Percentiles rank a stretch among this genome's conserved stretches.
These are phyloP conservation scores for Acacia acuminata DNA, from an alignment of 306 rosid species.

Conservation along the genomic window DNA sequence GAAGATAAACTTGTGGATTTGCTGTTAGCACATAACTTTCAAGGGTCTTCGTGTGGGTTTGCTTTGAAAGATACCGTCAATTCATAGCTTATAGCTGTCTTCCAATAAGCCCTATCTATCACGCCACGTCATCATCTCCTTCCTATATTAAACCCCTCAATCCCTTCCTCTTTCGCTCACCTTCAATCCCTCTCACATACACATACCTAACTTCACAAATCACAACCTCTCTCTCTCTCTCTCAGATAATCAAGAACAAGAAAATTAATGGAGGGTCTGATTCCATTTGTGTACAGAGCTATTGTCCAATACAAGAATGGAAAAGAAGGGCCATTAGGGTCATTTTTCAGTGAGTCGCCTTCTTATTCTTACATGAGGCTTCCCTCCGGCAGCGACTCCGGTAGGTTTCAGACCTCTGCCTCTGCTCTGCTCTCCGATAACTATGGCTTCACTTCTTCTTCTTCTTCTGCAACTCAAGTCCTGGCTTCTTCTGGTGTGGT, in stretches of 20 bases:
- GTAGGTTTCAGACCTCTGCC: slow-evolving; percentile 41
- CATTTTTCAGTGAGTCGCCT: slow-evolving; percentile 77
- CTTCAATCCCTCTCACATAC: slow-evolving; percentile 34
- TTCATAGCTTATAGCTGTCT: slow-evolving; percentile 38
- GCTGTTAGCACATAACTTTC: slow-evolving; percentile 58
- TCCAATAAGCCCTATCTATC: slow-evolving; percentile 56
- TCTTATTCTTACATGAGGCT: slow-evolving; percentile 58
- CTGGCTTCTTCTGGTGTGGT: slow-evolving; percentile 53
- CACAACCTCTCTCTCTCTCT: slow-evolving; percentile 14
- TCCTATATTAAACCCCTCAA: slow-evolving; percentile 32
- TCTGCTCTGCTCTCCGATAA: slow-evolving; percentile 27
- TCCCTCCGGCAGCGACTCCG: slow-evolving; percentile 59
- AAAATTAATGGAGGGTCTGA: slow-evolving; percentile 78
- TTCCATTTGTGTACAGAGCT: slow-evolving; percentile 82
- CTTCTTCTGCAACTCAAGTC: slow-evolving; percentile 50
- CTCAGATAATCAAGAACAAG: not conserved
- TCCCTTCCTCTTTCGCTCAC: slow-evolving; percentile 27
- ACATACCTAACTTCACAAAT: slow-evolving; percentile 18
- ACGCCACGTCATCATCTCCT: slow-evolving; percentile 56
- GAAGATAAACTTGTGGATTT: slow-evolving; percentile 42
- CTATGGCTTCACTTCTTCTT: slow-evolving; percentile 34
- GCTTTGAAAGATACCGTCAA: slow-evolving; percentile 61
- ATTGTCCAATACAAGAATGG: slow-evolving; percentile 71
- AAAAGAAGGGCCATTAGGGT: slow-evolving; percentile 47
- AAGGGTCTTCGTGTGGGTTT: slow-evolving; percentile 50